These are phyloP conservation scores for Picea glauca DNA, from an alignment of 75 land plant species.

Conservation along the genomic window DNA sequence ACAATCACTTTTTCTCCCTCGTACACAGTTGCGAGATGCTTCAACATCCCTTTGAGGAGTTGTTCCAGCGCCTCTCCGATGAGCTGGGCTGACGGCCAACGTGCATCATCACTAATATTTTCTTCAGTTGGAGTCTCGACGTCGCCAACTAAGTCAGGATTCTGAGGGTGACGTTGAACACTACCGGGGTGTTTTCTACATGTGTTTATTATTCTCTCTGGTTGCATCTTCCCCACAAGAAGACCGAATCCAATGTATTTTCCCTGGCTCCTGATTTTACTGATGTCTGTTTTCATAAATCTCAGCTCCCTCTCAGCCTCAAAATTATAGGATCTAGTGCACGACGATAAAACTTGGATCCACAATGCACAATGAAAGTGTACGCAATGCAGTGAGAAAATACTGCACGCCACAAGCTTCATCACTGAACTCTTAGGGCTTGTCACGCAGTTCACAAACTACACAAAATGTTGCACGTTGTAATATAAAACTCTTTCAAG, in stretches of 20 bases:
- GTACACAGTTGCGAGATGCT: too few relatives aligned
- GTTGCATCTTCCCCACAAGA: slow-evolving; percentile 11
- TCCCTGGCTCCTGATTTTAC: neutral
- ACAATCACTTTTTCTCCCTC: too few relatives aligned
- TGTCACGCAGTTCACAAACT: too few relatives aligned
- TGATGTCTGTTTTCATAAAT: neutral
- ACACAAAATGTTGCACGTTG: too few relatives aligned
- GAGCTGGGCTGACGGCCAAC: slow-evolving; percentile 1
- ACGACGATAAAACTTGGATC: too few relatives aligned
- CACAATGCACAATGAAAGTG: too few relatives aligned
- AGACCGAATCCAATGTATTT: neutral
- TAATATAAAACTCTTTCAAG: too few relatives aligned
- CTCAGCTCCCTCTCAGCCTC: neutral
- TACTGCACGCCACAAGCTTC: too few relatives aligned
- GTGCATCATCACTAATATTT: slow-evolving; percentile 49
- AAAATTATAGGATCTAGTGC: too few relatives aligned
- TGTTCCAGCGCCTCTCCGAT: neutral
- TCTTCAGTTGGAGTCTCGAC: slow-evolving; percentile 51
- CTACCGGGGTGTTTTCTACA: slow-evolving; percentile 26
- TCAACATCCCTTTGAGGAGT: too few relatives aligned
- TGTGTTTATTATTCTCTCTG: slow-evolving; percentile 26
- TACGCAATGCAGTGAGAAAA: too few relatives aligned
- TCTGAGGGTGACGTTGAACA: slow-evolving; percentile 16
- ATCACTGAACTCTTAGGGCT: too few relatives aligned
- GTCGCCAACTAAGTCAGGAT: slow-evolving; percentile 15